Conservation (phyloP, 2,329 filamentous ascomycete genomes). For the Aspergillus uvarum region DNA sequence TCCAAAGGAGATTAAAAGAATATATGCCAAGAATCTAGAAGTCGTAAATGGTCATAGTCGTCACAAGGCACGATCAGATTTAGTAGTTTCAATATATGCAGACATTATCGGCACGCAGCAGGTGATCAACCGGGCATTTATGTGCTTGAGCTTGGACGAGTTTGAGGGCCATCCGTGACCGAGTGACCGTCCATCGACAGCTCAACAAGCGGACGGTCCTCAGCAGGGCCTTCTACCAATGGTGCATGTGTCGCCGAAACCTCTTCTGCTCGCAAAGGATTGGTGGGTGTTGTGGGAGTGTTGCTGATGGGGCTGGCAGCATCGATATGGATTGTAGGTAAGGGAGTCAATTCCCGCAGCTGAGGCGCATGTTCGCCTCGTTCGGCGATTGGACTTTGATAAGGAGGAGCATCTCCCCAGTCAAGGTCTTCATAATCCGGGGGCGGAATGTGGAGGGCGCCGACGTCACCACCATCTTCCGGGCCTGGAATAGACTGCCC, state of each 20-base stretch:
- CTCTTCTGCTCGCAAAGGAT: constrained; percentile 11
- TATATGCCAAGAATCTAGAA: constrained; percentile 12
- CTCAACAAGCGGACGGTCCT: neutral
- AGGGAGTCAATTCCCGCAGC: constrained; percentile 21
- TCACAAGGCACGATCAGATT: constrained; percentile 2
- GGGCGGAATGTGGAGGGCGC: constrained; percentile 38
- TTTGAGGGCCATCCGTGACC: neutral
- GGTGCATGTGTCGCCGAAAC: neutral
- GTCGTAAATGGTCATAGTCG: constrained; percentile 15
- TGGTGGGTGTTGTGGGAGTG: constrained; percentile 27
- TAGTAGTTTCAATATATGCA: neutral
- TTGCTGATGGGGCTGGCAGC: constrained; percentile 28
- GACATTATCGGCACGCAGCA: neutral
- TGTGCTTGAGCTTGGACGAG: neutral
- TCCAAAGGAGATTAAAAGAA: constrained; percentile 5
- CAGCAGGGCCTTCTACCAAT: neutral
- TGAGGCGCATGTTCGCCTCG: constrained; percentile 17
- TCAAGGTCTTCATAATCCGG: constrained; percentile 45
- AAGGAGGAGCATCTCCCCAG: constrained; percentile 47
- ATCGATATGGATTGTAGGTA: constrained; percentile 37
- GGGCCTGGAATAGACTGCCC: constrained; percentile 19
- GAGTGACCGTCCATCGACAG: neutral
- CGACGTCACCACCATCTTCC: constrained; percentile 40
- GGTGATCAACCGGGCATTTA: neutral
- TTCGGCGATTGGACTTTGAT: constrained; percentile 31